Base-by-base conservation (phyloP, 2,329 filamentous ascomycete genomes). In the Reticulascus tulasneorum region DNA sequence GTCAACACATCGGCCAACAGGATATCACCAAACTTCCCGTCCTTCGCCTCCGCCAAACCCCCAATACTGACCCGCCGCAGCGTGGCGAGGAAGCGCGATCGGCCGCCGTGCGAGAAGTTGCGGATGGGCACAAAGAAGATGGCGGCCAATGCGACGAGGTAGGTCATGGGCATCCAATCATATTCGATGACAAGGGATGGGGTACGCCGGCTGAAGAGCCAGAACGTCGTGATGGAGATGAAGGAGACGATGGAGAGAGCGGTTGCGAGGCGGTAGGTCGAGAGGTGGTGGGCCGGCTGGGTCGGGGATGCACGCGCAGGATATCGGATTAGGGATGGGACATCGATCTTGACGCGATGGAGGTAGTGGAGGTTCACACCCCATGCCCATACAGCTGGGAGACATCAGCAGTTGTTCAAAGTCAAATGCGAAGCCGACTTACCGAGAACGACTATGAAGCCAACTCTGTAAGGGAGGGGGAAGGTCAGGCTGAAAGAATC, bases 1-100 rank as follows among this genome's bases (percentile, higher is more conserved):
- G 93, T 98, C 50, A 97, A 66, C 37, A 89, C 91, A 73, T 98
- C 93, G 22, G 93, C 90, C 13, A 98, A 77, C 40, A 98, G 66
- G 34, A 97, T 84, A 56, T 98, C 93, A 37, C 88, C 91, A 53
- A 97, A 97, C 56, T 94, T 95, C 36, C 91, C 89, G 60, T 96
- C 86, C 49, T 86, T 78, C 1, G 86, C 71, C 60, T 91, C 83
- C 11, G 93, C 91, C 17, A 98, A 73, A 1, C 91, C 90, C 17
- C 93, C 93, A 27, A 96, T 67, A 49, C 78, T 79, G 42, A 97
- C 80, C 38, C 93, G 83, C 42, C 79, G 79, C 28, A 97, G 67
- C 0, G 81, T 91, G 9, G 76, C 64, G 29, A 94, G 75, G 27
- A 95, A 84, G 2, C 88, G 80, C 33, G 77, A 74, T 26, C 90